Percentiles rank a stretch among this genome's conserved stretches.
phyloP scores from a whole-genome alignment of 1,284 basidiomycete genomes.

The Malassezia psittaci region DNA sequence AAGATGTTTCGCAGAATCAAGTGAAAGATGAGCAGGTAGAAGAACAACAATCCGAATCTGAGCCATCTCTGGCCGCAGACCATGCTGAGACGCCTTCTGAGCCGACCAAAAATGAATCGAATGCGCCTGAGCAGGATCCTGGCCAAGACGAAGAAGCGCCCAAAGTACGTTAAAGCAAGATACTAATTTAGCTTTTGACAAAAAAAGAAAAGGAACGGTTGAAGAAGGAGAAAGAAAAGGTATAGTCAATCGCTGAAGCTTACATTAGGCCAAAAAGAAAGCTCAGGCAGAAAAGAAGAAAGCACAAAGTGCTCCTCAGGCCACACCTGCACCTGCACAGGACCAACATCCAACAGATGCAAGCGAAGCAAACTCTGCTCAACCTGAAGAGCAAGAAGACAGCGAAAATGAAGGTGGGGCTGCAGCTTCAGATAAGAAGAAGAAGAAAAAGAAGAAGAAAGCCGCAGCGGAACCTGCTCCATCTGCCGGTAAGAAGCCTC shows the following conservation, averaged over 20 bases:
- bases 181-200: slow-evolving; percentile 27
- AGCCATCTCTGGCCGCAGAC: slow-evolving; percentile 4
- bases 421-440: slow-evolving; percentile 26
- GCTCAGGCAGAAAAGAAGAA: slow-evolving; percentile 31
- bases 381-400: slow-evolving; percentile 22
- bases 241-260: neutral
- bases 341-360: too few species aligned
- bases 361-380: neutral
- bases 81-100: neutral
- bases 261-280: slow-evolving; percentile 28
- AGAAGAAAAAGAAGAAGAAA: slow-evolving; percentile 43
- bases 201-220: slow-evolving; percentile 47
- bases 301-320: slow-evolving; percentile 12
- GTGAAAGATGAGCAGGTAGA: slow-evolving; percentile 13
- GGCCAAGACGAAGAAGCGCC: slow-evolving; percentile 3
- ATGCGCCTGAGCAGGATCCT: neutral
- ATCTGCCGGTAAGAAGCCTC: slow-evolving; percentile 31
- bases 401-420: slow-evolving; percentile 16
- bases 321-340: too few species aligned
- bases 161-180: slow-evolving; percentile 3
- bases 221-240: slow-evolving; percentile 47
- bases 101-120: slow-evolving; percentile 20
- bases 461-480: slow-evolving; percentile 19
- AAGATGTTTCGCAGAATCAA: slow-evolving; percentile 27
- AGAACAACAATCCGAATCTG: neutral